A percentile compares a stretch with the other conserved stretches of the same genome.
phyloP scores from a whole-genome alignment of 768 basidiomycete species.

The Xerocomellus amylosporus region DNA sequence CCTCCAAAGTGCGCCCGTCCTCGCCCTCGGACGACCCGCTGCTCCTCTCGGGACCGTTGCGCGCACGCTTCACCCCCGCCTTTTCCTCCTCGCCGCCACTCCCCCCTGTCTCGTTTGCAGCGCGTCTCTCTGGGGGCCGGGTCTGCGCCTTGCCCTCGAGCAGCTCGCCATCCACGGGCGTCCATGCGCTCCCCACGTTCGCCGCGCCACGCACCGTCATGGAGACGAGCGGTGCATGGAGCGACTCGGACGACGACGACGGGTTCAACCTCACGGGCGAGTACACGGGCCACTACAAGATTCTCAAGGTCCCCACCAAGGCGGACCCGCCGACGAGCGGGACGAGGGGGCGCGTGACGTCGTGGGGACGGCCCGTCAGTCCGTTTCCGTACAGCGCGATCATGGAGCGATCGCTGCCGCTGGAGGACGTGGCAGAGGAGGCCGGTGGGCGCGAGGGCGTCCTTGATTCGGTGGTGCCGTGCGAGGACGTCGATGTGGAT shows the following conservation, averaged over 20 bases:
- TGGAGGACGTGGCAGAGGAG: slow-evolving; percentile 11
- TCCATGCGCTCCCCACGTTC: slow-evolving; percentile 20
- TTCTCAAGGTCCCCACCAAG: slow-evolving; percentile 58
- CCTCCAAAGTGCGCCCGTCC: slow-evolving; percentile 59
- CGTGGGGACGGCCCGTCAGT: slow-evolving; percentile 70
- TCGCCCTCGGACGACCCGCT: slow-evolving; percentile 78
- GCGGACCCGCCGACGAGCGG: slow-evolving; percentile 64
- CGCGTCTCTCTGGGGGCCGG: slow-evolving; percentile 18
- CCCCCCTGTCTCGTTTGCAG: slow-evolving; percentile 15
- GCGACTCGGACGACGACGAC: slow-evolving; percentile 33
- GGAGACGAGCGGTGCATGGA: slow-evolving; percentile 18
- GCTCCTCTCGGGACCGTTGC: slow-evolving; percentile 45
- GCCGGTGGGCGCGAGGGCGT: neutral
- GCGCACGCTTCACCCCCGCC: slow-evolving; percentile 38
- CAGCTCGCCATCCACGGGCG: neutral
- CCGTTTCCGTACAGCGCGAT: slow-evolving; percentile 51
- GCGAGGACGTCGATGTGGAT: slow-evolving; percentile 7
- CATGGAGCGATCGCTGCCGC: slow-evolving; percentile 29
- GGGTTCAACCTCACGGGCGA: slow-evolving; percentile 47
- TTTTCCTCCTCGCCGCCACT: slow-evolving; percentile 34
- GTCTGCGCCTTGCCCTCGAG: neutral
- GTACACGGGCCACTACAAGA: slow-evolving; percentile 64
- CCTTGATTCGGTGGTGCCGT: neutral
- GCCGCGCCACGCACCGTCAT: neutral
- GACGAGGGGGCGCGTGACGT: slow-evolving; percentile 45